Evolutionary conservation across 441 rosid species (phyloP).

Genomic region (Erysimum pusillum): DNA sequence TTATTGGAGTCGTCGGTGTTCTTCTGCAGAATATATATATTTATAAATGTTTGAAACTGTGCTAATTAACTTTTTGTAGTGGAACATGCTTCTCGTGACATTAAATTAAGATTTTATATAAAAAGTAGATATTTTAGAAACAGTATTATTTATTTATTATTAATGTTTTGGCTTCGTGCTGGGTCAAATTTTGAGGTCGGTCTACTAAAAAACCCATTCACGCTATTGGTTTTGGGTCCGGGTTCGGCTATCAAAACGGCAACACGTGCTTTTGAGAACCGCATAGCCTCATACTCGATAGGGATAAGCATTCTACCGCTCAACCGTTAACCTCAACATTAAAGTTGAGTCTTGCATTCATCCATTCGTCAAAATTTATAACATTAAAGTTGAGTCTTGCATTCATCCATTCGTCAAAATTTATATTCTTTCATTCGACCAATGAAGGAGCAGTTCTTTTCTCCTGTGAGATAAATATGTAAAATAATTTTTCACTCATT

Average conservation of each 20-base stretch:
- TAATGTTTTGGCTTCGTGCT: background rate
- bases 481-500: no score
- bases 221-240: background rate
- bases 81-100: constrained; percentile 46
- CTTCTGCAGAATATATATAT: constrained; percentile 20
- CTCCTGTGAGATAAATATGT: no score
- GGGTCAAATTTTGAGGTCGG: background rate
- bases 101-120: background rate
- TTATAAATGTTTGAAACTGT: constrained; percentile 15
- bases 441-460: no score
- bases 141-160: background rate
- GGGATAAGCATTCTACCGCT: background rate
- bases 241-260: background rate
- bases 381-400: no score
- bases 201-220: background rate
- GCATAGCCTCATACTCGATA: background rate
- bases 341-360: background rate
- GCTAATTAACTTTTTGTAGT: constrained; percentile 23
- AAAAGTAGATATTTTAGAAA: background rate
- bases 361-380: background rate
- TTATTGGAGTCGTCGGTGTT: constrained; percentile 37
- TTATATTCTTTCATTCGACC: background rate
- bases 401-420: background rate
- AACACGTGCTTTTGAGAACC: background rate
- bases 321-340: no score